These are phyloP conservation scores for Eucalyptus fibrosa DNA, from an alignment of 345 rosid species.

Conservation along the genomic window DNA sequence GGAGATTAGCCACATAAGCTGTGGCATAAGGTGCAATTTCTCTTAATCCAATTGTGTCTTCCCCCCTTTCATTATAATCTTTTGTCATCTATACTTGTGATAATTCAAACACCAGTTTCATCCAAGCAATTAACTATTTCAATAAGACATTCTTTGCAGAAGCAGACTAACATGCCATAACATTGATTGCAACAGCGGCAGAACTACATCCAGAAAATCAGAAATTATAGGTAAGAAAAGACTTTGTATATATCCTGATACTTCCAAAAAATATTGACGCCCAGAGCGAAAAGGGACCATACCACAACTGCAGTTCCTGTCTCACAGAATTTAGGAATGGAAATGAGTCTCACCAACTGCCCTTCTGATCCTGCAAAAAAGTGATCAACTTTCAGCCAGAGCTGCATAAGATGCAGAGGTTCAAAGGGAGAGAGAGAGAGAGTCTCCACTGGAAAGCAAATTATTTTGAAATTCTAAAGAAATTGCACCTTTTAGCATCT, in stretches of 20 bases:
- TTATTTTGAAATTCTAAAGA: neutral
- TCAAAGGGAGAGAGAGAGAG: neutral
- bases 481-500: conserved; percentile 41
- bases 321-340: conserved; percentile 66
- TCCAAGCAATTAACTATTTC: neutral
- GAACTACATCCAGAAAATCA: neutral
- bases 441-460: neutral
- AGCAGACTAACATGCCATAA: neutral
- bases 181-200: neutral
- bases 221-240: neutral
- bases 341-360: conserved; percentile 59
- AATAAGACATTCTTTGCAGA: neutral
- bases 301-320: conserved; percentile 83
- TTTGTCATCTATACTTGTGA: neutral
- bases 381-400: neutral
- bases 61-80: neutral
- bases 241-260: neutral
- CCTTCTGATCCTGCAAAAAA: conserved; percentile 65
- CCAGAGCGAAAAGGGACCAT: conserved; percentile 3
- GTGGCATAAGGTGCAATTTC: neutral
- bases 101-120: neutral
- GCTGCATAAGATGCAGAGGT: neutral
- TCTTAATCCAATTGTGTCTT: neutral
- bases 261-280: neutral
- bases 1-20: neutral